phyloP scores from a whole-genome alignment of 2,329 filamentous ascomycete species.

The Onygenales sp. region DNA sequence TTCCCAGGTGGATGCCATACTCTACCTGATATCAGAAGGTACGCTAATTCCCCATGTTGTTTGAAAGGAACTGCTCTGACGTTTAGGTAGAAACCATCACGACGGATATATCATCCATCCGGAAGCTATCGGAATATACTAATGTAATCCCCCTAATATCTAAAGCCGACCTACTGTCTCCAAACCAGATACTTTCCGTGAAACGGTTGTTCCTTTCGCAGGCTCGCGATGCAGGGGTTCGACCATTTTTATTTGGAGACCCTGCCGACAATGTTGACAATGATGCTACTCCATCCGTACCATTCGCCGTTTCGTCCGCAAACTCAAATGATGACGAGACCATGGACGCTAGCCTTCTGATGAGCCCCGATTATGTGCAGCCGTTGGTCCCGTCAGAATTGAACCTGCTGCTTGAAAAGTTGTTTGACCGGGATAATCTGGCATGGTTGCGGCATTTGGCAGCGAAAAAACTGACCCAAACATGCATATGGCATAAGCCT shows the following conservation, averaged over 20 bases:
- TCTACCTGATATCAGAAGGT: slow-evolving; percentile 74
- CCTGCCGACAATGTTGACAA: slow-evolving; percentile 17
- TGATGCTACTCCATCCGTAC: slow-evolving; percentile 24
- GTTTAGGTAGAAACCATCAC: slow-evolving; percentile 42
- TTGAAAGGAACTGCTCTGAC: slow-evolving; percentile 4
- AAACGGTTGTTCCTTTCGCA: slow-evolving; percentile 44
- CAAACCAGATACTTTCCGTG: slow-evolving; percentile 46
- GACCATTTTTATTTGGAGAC: slow-evolving; percentile 57
- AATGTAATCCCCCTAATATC: slow-evolving; percentile 80
- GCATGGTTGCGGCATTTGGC: slow-evolving; percentile 74
- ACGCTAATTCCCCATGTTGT: slow-evolving; percentile 23
- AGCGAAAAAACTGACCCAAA: slow-evolving; percentile 70
- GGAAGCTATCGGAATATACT: slow-evolving; percentile 59
- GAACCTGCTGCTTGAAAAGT: slow-evolving; percentile 53
- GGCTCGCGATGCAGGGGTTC: slow-evolving; percentile 41
- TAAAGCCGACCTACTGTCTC: slow-evolving; percentile 60
- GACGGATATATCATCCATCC: slow-evolving; percentile 63
- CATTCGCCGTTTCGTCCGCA: slow-evolving; percentile 71
- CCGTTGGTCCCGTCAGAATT: slow-evolving; percentile 73
- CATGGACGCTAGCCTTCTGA: slow-evolving; percentile 88
- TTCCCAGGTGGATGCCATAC: slow-evolving; percentile 70
- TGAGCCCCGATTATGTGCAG: slow-evolving; percentile 83
- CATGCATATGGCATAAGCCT: slow-evolving; percentile 40
- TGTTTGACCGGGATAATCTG: slow-evolving; percentile 71
- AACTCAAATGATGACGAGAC: slow-evolving; percentile 62